Evolutionary conservation across 2,329 filamentous ascomycete species (phyloP), one percentile per base, ranked within the genome.

Genomic region (Nigrospora oryzae): DNA sequence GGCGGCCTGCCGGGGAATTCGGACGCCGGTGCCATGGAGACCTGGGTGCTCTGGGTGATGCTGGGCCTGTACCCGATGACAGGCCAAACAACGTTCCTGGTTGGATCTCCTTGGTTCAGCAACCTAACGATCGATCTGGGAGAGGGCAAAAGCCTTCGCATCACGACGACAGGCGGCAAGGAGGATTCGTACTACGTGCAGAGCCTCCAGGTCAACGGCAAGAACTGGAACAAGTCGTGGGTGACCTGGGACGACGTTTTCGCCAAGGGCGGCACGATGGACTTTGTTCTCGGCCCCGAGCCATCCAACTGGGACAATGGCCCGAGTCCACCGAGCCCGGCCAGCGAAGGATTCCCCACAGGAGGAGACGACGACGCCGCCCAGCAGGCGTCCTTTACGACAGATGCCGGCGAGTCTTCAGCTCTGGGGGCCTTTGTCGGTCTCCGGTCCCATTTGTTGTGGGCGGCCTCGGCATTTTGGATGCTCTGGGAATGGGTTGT

Each of bases 21-120:
- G 38, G 84, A 87, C 58, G 81, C 81, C 2, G 84, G 84, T 7
- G 80, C 83, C 13, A 86, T 87, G 82, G 81, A 87, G 57, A 79
- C 75, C 8, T 85, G 81, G 77, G 61, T 84, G 3, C 62, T 84
- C 10, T 86, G 83, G 77, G 78, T 76, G 50, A 83, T 84, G 73
- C 71, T 85, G 34, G 82, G 82, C 2, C 63, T 86, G 28, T 85
- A 84, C 51, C 83, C 82, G 2, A 65, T 86, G 49, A 83, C 81
- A 0, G 81, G 80, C 0, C 82, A 86, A 65, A 79, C 79, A 0
- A 83, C 77, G 1, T 86, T 85, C 57, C 65, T 86, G 14, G 68
- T 86, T 43, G 75, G 75, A 3, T 78, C 77, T 7, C 81, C 81
- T 0, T 84, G 78, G 78, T 81, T 83, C 55, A 61, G 62, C 1